Conservation (phyloP, 2,329 filamentous ascomycete species). For the Fusarium verticillioides region DNA sequence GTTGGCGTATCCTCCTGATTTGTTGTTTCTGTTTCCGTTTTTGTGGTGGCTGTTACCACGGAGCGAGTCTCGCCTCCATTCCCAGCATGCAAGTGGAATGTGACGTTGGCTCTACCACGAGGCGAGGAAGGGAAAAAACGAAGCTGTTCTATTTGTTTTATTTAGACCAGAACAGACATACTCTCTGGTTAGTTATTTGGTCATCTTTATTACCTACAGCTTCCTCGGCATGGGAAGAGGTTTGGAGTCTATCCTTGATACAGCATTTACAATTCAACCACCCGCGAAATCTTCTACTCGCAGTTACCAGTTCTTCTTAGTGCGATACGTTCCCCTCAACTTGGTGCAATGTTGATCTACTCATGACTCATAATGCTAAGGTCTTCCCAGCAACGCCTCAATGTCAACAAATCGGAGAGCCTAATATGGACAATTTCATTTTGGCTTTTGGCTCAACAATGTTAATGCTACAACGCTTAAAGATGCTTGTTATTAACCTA, state of each 20-base stretch:
- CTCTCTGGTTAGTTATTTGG: constrained; percentile 18
- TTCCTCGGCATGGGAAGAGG: constrained; percentile 2
- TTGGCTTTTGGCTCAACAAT: neutral
- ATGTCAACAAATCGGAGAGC: neutral
- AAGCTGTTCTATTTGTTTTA: constrained; percentile 13
- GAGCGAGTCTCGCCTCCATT: neutral
- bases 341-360: neutral
- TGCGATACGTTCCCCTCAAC: neutral
- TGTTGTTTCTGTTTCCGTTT: constrained; percentile 8
- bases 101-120: neutral
- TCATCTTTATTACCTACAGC: constrained; percentile 5
- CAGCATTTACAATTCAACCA: constrained; percentile 31
- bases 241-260: constrained; percentile 34
- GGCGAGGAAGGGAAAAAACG: neutral
- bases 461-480: constrained; percentile 14
- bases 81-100: constrained; percentile 4
- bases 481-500: constrained; percentile 28
- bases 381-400: neutral
- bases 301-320: neutral
- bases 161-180: constrained; percentile 11
- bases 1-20: constrained; percentile 12
- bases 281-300: constrained; percentile 2
- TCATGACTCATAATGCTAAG: neutral
- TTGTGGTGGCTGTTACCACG: constrained; percentile 9
- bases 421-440: neutral